Evolutionary conservation across 2,329 filamentous ascomycete species (phyloP), one percentile per base, ranked within the genome.

Genomic region (Cercospora zeae-maydis): DNA sequence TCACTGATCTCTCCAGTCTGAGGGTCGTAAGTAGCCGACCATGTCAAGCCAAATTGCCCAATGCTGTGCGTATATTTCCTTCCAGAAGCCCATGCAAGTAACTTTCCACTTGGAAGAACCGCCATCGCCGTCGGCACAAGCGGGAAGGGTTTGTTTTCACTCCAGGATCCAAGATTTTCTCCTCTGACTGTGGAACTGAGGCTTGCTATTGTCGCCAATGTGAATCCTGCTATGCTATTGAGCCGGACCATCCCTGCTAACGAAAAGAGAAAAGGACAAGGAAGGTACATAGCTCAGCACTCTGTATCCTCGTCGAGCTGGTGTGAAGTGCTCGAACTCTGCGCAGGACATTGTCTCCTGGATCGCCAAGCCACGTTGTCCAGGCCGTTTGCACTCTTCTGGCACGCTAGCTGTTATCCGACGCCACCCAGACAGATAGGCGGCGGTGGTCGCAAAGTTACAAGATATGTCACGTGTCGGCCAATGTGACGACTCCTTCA

Each of bases 341-440:
- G 49, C 31, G 34, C 30, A 24, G 21, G 27, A 53, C 31, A 34
- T 34, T 13, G 8, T 53, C 49, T 53, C 49, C 49, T 53, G 49
- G 49, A 53, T 53, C 27, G 49, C 49, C 49, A 53, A 53, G 49
- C 42, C 42, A 14, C 42, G 42, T 49, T 49, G 42, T 49, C 42
- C 42, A 49, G 42, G 27, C 42, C 42, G 42, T 49, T 49, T 24
- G 21, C 24, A 19, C 21, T 14, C 10, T 14, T 49, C 42, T 49
- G 42, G 42, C 42, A 49, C 42, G 42, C 42, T 49, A 49, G 27
- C 24, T 5, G 21, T n/a, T n/a, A 49, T 49, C 42, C 21, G 42
- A 49, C 42, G 42, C 42, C 42, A 49, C 42, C 42, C 42, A 27
- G 24, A 49, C 42, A 16, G 42, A 49, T 49, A 49, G 42, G 42